Evolutionary conservation across 2,329 filamentous ascomycete genomes (phyloP), one percentile per base, ranked within the genome.

Genomic region (Phoma sp.): DNA sequence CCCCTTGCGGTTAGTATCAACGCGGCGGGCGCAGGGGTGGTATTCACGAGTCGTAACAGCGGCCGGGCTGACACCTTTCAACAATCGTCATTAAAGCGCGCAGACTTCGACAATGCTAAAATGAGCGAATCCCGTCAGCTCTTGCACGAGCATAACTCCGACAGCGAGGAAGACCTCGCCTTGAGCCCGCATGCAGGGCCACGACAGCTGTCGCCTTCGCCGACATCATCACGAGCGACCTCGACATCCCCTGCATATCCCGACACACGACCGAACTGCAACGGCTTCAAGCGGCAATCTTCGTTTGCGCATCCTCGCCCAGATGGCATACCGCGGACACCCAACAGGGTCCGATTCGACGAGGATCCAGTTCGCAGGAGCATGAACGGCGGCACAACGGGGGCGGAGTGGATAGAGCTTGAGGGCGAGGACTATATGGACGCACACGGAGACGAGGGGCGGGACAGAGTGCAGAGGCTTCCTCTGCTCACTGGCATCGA

Each of bases 401-500:
- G 67, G 33, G 67, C 55, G 11, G 72, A 75, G 39, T 79, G 77
- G 78, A 70, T 86, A 73, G 72, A 74, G 79, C 67, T 83, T 4
- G 82, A 87, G 27, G 84, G 85, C 36, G 85, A 87, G 59, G 85
- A 89, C 66, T 87, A 85, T 63, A 70, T 86, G 67, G 71, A 77
- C 33, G 74, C 75, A 24, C 74, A 80, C 47, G 62, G 62, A 1
- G 44, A 53, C 6, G 64, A 64, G 24, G 71, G 75, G 37, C 66
- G 76, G 47, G 74, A 78, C 42, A 71, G 75, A 48, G 79, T 78
- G 23, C 84, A 86, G 62, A 74, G 81, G 55, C 78, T 84, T 54
- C 91, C 91, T 49, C 82, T 96, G 47, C 81, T 96, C 59, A 95
- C 90, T 7, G 86, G 87, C 59, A 91, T 96, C 59, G 89, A 95